These are phyloP conservation scores for Lachancea meyersii DNA, from an alignment of 805 yeast genomes.

Conservation along the genomic window DNA sequence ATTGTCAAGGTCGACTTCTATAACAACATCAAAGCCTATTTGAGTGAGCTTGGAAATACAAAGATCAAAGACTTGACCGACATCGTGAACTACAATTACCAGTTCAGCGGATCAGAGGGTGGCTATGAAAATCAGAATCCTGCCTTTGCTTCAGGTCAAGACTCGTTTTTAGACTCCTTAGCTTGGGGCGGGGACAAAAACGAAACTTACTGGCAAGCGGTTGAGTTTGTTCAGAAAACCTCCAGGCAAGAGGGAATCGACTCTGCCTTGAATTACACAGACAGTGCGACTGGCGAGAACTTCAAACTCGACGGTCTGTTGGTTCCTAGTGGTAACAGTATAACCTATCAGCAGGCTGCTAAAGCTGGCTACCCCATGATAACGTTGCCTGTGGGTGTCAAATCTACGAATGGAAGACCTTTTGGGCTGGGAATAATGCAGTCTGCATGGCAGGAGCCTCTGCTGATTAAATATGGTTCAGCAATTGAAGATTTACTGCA, in stretches of 20 bases:
- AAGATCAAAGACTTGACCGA: conserved; percentile 24
- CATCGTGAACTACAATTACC: conserved; percentile 24
- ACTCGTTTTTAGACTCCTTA: conserved; percentile 25
- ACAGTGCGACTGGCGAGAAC: conserved; percentile 22
- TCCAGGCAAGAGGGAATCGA: conserved; percentile 31
- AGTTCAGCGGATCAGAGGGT: conserved; percentile 26
- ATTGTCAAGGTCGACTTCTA: conserved; percentile 30
- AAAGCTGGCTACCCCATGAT: conserved; percentile 31
- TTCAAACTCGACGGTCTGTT: conserved; percentile 24
- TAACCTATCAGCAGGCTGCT: conserved; percentile 30
- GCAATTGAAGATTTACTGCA: conserved; percentile 27
- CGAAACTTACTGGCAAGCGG: conserved; percentile 29
- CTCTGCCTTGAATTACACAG: conserved; percentile 28
- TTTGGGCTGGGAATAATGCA: conserved; percentile 29
- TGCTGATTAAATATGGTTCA: conserved; percentile 27
- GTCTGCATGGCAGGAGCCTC: conserved; percentile 27
- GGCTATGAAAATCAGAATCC: conserved; percentile 20
- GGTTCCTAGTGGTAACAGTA: conserved; percentile 21
- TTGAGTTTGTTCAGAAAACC: conserved; percentile 26
- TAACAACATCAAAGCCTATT: conserved; percentile 23
- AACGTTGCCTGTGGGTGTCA: conserved; percentile 24
- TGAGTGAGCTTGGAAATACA: conserved; percentile 24
- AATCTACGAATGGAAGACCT: conserved; percentile 21
- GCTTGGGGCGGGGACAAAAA: conserved; percentile 26
- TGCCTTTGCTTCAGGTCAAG: conserved; percentile 29